Base-by-base conservation (phyloP, 2,329 filamentous ascomycete genomes). In the Apiospora saccharicola region DNA sequence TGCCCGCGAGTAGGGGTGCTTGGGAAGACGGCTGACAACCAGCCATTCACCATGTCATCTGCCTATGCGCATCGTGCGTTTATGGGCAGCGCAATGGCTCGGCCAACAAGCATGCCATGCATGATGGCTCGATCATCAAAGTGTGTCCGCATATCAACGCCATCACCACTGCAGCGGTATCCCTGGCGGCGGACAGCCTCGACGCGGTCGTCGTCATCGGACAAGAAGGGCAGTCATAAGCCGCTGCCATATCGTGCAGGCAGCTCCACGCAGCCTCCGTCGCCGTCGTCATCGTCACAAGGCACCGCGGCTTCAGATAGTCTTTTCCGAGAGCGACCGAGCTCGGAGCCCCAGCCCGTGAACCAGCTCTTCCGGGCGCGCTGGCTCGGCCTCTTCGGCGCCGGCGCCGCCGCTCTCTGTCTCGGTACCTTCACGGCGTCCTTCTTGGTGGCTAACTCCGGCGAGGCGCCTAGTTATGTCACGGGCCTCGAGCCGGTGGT, bases 381-480 rank as follows among this genome's bases (percentile, higher is more conserved):
- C 75, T 79, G 82, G 82, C 74, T 86, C 79, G 83, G 84, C 13
- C 82, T 89, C 41, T 82, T 86, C 72, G 86, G 86, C 68, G 83
- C 84, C 72, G 84, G 85, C 72, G 78, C 86, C 74, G 77, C 82
- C n/a, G 83, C 85, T 14, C 80, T 84, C 22, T 82, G 83, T 64
- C 78, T 88, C n/a, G 85, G 86, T 73, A 83, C 84, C 78, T 88
- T 88, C 80, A 80, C 86, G 44, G 79, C 84, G 34, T 78, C 76
- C 26, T 49, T 76, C 26, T 43, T 69, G 6, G 74, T 75, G 41
- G 77, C 67, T 37, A 73, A 73, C 70, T n/a, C 37, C 26, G n/a
- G 19, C 26, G 51, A 61, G 49, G 67, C 72, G 34, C 72, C 72
- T 14, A 19, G 16, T 49, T 77, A 78, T 73, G 79, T 78, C 72